Evolutionary conservation across 2,329 filamentous ascomycete genomes (phyloP).

Genomic region (Sporothrix pseudoabietina): DNA sequence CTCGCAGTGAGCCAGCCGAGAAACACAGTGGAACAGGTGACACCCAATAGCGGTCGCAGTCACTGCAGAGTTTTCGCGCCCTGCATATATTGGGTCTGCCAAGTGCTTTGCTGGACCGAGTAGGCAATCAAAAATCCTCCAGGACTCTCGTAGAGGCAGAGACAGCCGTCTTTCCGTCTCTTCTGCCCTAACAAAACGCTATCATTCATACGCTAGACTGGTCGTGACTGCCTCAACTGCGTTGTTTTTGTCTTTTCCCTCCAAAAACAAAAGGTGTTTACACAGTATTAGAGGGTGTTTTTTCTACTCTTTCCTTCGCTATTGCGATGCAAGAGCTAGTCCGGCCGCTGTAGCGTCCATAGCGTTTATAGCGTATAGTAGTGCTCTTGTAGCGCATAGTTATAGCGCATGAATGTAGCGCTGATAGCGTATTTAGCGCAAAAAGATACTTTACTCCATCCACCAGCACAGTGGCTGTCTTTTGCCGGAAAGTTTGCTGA

Average conservation of each 20-base stretch:
- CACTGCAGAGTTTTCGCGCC: conserved; percentile 23
- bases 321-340: background rate
- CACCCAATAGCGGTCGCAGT: conserved; percentile 1
- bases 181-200: background rate
- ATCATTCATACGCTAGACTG: background rate
- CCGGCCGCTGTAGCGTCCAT: background rate
- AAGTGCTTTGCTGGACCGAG: background rate
- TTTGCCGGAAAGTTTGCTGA: background rate
- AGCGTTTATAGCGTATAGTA: background rate
- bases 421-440: conserved; percentile 15
- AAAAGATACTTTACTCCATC: background rate
- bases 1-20: background rate
- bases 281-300: background rate
- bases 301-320: background rate
- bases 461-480: background rate
- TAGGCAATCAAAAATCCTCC: background rate
- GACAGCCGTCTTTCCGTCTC: background rate
- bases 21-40: background rate
- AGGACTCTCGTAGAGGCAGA: background rate
- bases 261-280: background rate
- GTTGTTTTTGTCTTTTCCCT: background rate
- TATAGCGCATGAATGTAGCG: conserved; percentile 10
- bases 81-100: background rate
- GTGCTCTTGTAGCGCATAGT: background rate
- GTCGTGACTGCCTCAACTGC: background rate